These are phyloP conservation scores for Dictyostelium gargantuum DNA, from an alignment of 208 protist species.

Conservation along the genomic window DNA sequence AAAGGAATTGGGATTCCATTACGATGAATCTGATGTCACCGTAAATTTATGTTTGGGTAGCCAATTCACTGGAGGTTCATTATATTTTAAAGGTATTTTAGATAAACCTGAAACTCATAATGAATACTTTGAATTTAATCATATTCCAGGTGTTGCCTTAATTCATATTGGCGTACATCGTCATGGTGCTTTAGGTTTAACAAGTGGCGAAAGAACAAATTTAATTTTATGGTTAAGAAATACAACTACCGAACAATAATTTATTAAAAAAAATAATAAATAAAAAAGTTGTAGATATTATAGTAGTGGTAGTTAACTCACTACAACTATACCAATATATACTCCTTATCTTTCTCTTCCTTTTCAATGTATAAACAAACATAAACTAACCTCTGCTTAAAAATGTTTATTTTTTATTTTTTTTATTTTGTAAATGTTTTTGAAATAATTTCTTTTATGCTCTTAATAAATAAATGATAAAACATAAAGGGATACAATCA, in stretches of 20 bases:
- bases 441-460: no score
- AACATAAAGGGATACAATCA: no score
- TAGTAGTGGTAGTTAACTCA: no score
- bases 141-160: slow-evolving; percentile 49
- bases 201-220: slow-evolving; percentile 68
- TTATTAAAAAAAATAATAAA: no score
- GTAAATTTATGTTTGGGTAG: slow-evolving; percentile 71
- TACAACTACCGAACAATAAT: neutral
- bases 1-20: slow-evolving; percentile 72
- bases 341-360: no score
- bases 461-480: no score
- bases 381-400: no score
- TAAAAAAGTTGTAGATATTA: no score
- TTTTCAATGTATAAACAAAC: no score
- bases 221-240: slow-evolving; percentile 71
- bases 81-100: slow-evolving; percentile 73
- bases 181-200: slow-evolving; percentile 69
- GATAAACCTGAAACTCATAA: slow-evolving; percentile 48
- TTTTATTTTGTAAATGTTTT: no score
- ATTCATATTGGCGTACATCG: slow-evolving; percentile 70
- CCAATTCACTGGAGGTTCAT: slow-evolving; percentile 62
- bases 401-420: no score
- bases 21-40: slow-evolving; percentile 76
- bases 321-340: no score
- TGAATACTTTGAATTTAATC: slow-evolving; percentile 51